These are phyloP conservation scores for Chamaecyparis obtusa DNA, from an alignment of 75 land plant species.

Conservation along the genomic window DNA sequence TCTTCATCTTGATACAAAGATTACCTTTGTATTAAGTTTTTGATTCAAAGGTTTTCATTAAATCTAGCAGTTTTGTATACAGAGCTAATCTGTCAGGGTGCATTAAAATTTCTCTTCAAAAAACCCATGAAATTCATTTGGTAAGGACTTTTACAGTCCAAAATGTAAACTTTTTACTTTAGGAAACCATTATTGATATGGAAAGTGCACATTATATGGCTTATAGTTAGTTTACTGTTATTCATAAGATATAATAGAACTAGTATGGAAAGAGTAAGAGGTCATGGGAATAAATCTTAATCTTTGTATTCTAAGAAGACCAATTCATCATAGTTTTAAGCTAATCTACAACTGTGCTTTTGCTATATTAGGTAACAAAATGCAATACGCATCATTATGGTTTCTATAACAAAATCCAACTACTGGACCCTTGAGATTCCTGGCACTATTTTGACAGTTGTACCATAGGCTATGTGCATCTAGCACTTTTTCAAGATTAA, in stretches of 20 bases:
- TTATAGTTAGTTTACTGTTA: neutral
- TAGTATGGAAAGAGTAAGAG: neutral
- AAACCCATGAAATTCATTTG: neutral
- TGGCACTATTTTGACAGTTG: neutral
- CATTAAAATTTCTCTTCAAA: neutral
- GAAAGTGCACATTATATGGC: neutral
- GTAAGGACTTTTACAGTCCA: neutral
- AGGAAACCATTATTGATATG: neutral
- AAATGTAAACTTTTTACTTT: neutral
- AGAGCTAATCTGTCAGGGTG: neutral
- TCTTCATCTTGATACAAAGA: neutral
- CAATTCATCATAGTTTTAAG: neutral
- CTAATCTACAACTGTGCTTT: neutral
- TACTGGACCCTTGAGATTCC: neutral
- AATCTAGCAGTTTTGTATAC: neutral
- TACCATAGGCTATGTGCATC: neutral
- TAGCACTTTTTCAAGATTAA: neutral
- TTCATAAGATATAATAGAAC: neutral
- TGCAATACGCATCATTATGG: neutral
- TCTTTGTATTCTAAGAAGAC: neutral
- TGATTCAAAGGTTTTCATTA: neutral
- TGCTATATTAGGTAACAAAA: neutral
- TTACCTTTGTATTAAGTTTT: neutral
- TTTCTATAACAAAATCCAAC: neutral
- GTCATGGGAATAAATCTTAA: neutral